Percentiles rank a stretch among this genome's conserved stretches.
phyloP scores from a whole-genome alignment of 2,329 filamentous ascomycete species.

The Fusarium euwallaceae region DNA sequence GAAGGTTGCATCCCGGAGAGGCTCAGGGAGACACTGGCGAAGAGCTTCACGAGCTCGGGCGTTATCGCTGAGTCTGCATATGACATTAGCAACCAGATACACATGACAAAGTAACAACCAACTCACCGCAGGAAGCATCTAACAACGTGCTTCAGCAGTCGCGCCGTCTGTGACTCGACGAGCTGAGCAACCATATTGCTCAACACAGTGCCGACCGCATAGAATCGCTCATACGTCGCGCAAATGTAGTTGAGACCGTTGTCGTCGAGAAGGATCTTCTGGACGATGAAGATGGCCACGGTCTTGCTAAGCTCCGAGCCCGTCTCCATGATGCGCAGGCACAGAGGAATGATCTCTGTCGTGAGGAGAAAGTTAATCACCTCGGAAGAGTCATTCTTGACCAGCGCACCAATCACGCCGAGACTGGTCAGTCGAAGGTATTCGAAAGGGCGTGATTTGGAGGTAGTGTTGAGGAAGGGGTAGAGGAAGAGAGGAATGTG shows the following conservation, averaged over 20 bases:
- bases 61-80: slow-evolving; percentile 87
- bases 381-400: slow-evolving; percentile 98
- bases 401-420: slow-evolving; percentile 94
- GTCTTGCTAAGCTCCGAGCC: slow-evolving; percentile 98
- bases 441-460: slow-evolving; percentile 97
- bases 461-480: slow-evolving; percentile 98
- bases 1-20: slow-evolving; percentile 98
- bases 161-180: slow-evolving; percentile 96
- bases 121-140: slow-evolving; percentile 93
- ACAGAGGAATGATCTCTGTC: slow-evolving; percentile 97
- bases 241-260: slow-evolving; percentile 98
- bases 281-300: slow-evolving; percentile 98
- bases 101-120: background rate
- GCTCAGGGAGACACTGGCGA: slow-evolving; percentile 95
- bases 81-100: slow-evolving; percentile 21
- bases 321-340: slow-evolving; percentile 98
- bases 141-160: slow-evolving; percentile 96
- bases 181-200: slow-evolving; percentile 99
- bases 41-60: slow-evolving; percentile 94
- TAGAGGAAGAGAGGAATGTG: slow-evolving; percentile 98
- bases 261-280: slow-evolving; percentile 97
- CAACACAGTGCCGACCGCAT: slow-evolving; percentile 95
- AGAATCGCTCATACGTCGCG: slow-evolving; percentile 98
- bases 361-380: slow-evolving; percentile 99
- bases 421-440: slow-evolving; percentile 96